These are phyloP conservation scores for Taphrina sp. DNA, from an alignment of 1,139 yeast genomes.

Conservation along the genomic window DNA sequence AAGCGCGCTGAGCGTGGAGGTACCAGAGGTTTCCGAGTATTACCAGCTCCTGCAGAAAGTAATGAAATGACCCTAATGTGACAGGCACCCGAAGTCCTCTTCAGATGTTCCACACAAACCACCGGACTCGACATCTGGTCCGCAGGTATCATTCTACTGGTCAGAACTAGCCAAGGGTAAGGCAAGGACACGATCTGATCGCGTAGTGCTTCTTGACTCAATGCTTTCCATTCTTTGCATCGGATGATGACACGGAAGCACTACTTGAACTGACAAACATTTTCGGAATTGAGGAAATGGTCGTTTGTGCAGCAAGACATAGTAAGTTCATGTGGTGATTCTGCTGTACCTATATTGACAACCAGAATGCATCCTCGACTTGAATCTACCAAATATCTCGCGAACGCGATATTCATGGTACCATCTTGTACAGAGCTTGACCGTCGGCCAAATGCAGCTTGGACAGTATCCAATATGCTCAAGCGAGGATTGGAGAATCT, in stretches of 20 bases:
- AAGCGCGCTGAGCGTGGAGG: slow-evolving; percentile 78
- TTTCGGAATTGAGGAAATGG: slow-evolving; percentile 35
- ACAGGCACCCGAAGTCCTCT: slow-evolving; percentile 68
- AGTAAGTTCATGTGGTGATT: too few relatives aligned
- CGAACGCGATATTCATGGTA: slow-evolving; percentile 8
- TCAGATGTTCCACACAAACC: slow-evolving; percentile 70
- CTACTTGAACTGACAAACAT: slow-evolving; percentile 33
- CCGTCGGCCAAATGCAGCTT: neutral
- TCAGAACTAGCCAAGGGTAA: neutral
- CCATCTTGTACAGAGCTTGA: slow-evolving; percentile 9
- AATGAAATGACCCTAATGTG: too few relatives aligned
- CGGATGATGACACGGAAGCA: slow-evolving; percentile 35
- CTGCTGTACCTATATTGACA: too few relatives aligned
- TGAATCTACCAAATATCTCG: slow-evolving; percentile 1
- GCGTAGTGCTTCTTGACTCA: slow-evolving; percentile 53
- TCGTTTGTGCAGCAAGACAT: slow-evolving; percentile 33
- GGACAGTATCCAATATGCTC: slow-evolving; percentile 21
- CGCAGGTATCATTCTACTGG: slow-evolving; percentile 65
- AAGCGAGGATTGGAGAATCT: slow-evolving; percentile 8
- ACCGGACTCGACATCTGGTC: slow-evolving; percentile 75
- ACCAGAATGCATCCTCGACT: slow-evolving; percentile 16
- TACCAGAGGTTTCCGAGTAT: slow-evolving; percentile 65
- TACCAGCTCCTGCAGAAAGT: too few relatives aligned
- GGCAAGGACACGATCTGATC: neutral
- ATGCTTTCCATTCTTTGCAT: slow-evolving; percentile 46